These are phyloP conservation scores for Penicillium psychrosexuale DNA, from an alignment of 2,329 filamentous ascomycete genomes.

Conservation along the genomic window DNA sequence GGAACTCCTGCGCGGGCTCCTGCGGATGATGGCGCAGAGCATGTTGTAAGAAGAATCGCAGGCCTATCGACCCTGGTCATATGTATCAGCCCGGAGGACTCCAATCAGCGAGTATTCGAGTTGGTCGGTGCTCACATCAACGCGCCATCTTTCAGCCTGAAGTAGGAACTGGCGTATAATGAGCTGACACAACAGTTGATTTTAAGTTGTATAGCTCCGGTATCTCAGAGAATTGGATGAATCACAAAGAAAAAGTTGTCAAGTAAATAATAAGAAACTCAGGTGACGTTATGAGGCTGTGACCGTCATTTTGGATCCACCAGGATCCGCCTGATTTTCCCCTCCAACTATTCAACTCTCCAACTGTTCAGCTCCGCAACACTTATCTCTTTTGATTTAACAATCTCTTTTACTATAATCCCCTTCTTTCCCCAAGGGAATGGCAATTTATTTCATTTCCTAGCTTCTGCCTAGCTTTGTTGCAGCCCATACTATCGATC, in stretches of 20 bases:
- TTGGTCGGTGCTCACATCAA: conserved; percentile 5
- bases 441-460: not conserved
- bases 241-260: not conserved
- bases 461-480: conserved; percentile 1
- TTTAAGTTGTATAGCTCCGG: not conserved
- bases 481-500: not conserved
- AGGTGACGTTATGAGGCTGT: conserved; percentile 8
- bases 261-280: not conserved
- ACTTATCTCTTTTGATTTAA: not conserved
- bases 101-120: not conserved
- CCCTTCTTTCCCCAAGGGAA: not conserved
- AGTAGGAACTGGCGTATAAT: not conserved
- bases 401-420: not conserved
- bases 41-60: conserved; percentile 14
- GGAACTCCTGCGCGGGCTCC: conserved; percentile 11
- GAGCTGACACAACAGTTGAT: not conserved
- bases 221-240: not conserved
- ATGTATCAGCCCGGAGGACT: not conserved
- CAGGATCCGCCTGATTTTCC: conserved; percentile 4
- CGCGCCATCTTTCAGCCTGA: conserved; percentile 1
- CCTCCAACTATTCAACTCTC: not conserved
- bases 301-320: conserved; percentile 3
- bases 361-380: not conserved
- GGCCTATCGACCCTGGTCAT: conserved; percentile 3
- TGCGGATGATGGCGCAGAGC: conserved; percentile 18